Evolutionary conservation across 352 stramenopile species (phyloP).

Genomic region (Phytophthora constricta): DNA sequence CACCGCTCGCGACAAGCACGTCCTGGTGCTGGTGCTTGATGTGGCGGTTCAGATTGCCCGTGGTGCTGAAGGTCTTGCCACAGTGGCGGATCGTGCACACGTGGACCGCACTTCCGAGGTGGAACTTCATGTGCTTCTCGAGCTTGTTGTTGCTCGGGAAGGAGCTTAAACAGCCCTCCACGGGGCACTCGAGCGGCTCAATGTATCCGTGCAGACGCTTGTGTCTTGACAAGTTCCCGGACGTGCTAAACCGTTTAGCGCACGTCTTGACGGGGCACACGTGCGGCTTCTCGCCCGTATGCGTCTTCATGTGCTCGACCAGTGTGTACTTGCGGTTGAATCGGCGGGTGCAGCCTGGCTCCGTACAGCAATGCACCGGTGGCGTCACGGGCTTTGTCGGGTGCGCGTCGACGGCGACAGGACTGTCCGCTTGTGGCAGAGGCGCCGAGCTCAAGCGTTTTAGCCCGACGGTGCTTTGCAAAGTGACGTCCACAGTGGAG

Average conservation of each 20-base stretch:
- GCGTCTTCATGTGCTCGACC: constrained; percentile 61
- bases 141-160: constrained; percentile 60
- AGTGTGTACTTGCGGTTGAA: constrained; percentile 62
- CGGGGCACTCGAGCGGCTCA: constrained; percentile 44
- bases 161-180: constrained; percentile 43
- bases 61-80: constrained; percentile 66
- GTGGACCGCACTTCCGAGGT: constrained; percentile 48
- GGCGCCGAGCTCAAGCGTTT: constrained; percentile 24
- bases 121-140: constrained; percentile 67
- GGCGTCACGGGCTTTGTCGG: constrained; percentile 14
- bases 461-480: constrained; percentile 1
- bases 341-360: constrained; percentile 33
- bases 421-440: constrained; percentile 12
- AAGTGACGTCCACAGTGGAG: constrained; percentile 8
- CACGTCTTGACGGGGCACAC: constrained; percentile 45
- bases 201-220: constrained; percentile 57
- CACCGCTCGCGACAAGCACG: constrained; percentile 8
- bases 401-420: neutral
- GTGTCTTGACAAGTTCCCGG: constrained; percentile 62
- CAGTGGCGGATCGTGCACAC: constrained; percentile 51
- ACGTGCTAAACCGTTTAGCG: constrained; percentile 61
- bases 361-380: constrained; percentile 19
- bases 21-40: constrained; percentile 48
- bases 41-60: constrained; percentile 61
- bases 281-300: constrained; percentile 60